Conservation (phyloP, 176 grass and related monocot genomes). For the Cenchrus fungigraminus region DNA sequence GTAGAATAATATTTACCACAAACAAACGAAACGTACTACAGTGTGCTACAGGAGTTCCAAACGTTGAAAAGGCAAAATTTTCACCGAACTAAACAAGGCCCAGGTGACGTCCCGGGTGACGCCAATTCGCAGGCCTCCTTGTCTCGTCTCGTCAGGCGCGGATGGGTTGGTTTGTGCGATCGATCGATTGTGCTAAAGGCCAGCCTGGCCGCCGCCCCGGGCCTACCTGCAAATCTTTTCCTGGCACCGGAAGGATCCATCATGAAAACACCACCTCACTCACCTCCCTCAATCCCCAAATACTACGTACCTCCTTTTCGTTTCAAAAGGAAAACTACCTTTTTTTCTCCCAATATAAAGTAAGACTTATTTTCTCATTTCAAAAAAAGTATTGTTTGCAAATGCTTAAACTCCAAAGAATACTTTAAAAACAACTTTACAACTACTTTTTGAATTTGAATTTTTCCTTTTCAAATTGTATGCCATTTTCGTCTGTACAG, state of each 20-base stretch:
- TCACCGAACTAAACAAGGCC: too few species aligned
- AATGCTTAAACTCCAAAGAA: background rate
- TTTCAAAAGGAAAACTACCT: background rate
- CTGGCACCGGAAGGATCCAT: background rate
- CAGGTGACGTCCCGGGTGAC: slow-evolving; percentile 46
- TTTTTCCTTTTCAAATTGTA: background rate
- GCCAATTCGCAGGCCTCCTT: slow-evolving; percentile 19
- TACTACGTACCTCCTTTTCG: too few species aligned
- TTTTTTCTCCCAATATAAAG: background rate
- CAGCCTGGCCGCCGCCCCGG: slow-evolving; percentile 2
- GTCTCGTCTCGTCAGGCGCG: background rate
- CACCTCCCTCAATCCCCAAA: background rate
- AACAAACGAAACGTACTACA: too few species aligned
- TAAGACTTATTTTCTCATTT: background rate
- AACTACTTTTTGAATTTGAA: background rate
- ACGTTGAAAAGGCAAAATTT: too few species aligned
- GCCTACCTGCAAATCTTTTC: slow-evolving; percentile 15
- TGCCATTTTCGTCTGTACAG: background rate
- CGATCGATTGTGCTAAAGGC: background rate
- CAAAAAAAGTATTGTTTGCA: background rate
- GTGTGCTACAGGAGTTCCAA: too few species aligned
- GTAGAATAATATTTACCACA: too few species aligned
- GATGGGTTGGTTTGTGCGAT: background rate
- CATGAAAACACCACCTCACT: background rate
- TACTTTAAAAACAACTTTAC: background rate